phyloP scores from a whole-genome alignment of 768 basidiomycete species.

The Daedaleopsis sinensis region DNA sequence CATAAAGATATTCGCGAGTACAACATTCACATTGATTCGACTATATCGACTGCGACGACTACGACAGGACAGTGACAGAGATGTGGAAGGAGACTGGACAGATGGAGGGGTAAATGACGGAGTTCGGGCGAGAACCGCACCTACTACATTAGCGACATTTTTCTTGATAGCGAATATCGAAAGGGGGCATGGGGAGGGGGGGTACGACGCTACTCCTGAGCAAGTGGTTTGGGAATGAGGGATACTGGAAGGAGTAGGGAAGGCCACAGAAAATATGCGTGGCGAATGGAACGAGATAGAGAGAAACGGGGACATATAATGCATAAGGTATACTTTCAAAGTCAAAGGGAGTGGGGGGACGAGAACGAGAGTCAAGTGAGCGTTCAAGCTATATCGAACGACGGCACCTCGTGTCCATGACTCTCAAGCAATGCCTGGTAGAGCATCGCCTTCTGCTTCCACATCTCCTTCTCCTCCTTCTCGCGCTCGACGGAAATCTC shows the following conservation, averaged over 20 bases:
- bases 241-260: slow-evolving; percentile 47
- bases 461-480: slow-evolving; percentile 61
- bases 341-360: slow-evolving; percentile 5
- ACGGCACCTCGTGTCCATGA: slow-evolving; percentile 59
- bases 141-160: slow-evolving; percentile 20
- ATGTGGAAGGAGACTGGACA: background rate
- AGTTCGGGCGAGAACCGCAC: slow-evolving; percentile 5
- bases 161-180: slow-evolving; percentile 9
- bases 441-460: slow-evolving; percentile 57
- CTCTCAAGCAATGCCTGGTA: slow-evolving; percentile 55
- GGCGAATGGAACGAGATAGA: slow-evolving; percentile 12
- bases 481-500: slow-evolving; percentile 57
- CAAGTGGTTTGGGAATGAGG: slow-evolving; percentile 35
- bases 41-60: slow-evolving; percentile 2
- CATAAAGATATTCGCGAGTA: background rate
- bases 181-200: slow-evolving; percentile 30
- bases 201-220: slow-evolving; percentile 63
- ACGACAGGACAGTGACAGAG: background rate
- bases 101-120: slow-evolving; percentile 1
- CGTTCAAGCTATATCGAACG: slow-evolving; percentile 16
- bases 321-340: slow-evolving; percentile 24
- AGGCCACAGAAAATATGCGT: slow-evolving; percentile 34
- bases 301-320: slow-evolving; percentile 23
- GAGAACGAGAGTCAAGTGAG: slow-evolving; percentile 1
- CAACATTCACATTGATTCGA: slow-evolving; percentile 8